A percentile compares a stretch with the other conserved stretches of the same genome.
phyloP scores from a whole-genome alignment of 1,284 basidiomycete genomes.

The Ustilago cynodontis region DNA sequence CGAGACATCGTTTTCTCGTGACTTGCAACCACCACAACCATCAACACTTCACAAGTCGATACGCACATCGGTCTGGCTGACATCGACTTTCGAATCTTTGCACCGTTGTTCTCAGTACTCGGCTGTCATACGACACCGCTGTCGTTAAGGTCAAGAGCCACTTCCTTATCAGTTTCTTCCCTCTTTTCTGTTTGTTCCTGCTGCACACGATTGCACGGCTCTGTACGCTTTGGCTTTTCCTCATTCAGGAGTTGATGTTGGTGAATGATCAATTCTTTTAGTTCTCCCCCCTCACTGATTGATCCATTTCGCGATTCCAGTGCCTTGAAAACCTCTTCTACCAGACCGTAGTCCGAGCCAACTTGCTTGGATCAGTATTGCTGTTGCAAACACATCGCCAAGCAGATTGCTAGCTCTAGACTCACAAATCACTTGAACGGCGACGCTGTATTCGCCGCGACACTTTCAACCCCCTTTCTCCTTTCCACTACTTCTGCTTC shows the following conservation, averaged over 20 bases:
- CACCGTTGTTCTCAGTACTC: too few relatives aligned
- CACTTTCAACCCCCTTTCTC: background rate
- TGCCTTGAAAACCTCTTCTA: conserved; percentile 15
- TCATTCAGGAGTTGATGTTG: conserved; percentile 43
- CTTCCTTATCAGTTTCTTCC: background rate
- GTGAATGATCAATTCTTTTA: conserved; percentile 54
- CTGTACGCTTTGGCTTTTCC: conserved; percentile 26
- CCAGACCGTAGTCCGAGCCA: background rate
- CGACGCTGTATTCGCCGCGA: background rate
- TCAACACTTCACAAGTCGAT: background rate
- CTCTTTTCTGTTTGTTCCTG: conserved; percentile 1
- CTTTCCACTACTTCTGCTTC: background rate
- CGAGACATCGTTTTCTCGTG: background rate
- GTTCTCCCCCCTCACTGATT: conserved; percentile 34
- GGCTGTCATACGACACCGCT: background rate
- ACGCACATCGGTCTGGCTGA: background rate
- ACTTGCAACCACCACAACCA: conserved; percentile 2
- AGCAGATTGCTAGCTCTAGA: background rate
- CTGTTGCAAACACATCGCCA: background rate
- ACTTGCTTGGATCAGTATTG: background rate
- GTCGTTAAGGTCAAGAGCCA: background rate
- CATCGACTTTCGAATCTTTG: background rate
- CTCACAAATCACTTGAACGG: background rate
- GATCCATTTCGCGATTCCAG: conserved; percentile 27
- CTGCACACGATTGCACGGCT: conserved; percentile 12